These are phyloP conservation scores for Rhizopogon vinicolor DNA, from an alignment of 768 basidiomycete genomes.

Conservation along the genomic window DNA sequence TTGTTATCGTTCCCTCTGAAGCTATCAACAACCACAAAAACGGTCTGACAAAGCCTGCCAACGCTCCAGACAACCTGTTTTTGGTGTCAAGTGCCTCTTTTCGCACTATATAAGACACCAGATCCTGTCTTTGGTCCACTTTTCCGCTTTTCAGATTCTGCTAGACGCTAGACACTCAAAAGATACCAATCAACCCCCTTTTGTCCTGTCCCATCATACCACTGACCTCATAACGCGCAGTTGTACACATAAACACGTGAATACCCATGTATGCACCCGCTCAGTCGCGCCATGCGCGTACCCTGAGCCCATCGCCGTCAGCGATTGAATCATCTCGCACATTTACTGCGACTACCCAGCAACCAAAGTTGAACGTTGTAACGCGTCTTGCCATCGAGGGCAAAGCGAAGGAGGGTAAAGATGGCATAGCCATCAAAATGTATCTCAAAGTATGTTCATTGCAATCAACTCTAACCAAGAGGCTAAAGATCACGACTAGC, in stretches of 20 bases:
- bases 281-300: constrained; percentile 24
- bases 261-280: constrained; percentile 13
- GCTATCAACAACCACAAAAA: neutral
- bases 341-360: constrained; percentile 34
- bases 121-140: neutral
- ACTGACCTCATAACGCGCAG: neutral
- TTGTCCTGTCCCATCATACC: neutral
- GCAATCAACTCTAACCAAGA: neutral
- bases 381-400: constrained; percentile 74
- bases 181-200: neutral
- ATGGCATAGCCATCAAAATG: constrained; percentile 66
- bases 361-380: constrained; percentile 59
- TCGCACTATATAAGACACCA: constrained; percentile 1
- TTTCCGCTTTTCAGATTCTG: neutral
- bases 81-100: neutral
- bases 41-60: neutral
- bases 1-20: neutral
- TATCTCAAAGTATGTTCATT: constrained; percentile 63
- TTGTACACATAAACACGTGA: neutral
- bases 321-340: constrained; percentile 39
- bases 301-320: constrained; percentile 27
- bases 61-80: neutral
- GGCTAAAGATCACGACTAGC: constrained; percentile 29
- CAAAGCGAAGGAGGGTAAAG: constrained; percentile 58
- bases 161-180: neutral